Evolutionary conservation across 2,329 filamentous ascomycete genomes (phyloP).

Genomic region (Fusarium duplospermum): DNA sequence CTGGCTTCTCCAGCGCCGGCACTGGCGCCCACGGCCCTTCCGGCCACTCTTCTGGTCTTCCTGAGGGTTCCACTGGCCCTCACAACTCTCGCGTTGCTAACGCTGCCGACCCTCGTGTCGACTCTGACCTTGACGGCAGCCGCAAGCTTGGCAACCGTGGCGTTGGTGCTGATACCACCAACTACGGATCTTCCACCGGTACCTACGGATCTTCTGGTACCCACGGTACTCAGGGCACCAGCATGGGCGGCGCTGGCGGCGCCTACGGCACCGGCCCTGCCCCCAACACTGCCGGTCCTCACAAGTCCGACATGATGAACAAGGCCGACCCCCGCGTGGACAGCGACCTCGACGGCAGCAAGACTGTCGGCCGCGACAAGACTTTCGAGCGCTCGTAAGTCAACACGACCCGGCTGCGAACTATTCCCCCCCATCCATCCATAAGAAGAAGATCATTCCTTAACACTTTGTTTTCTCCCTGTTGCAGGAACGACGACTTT

Average conservation of each 20-base stretch:
- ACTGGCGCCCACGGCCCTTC: slow-evolving; percentile 21
- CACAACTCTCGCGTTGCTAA: slow-evolving; percentile 60
- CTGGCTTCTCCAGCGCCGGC: slow-evolving; percentile 16
- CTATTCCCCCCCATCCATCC: neutral
- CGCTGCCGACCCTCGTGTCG: slow-evolving; percentile 64
- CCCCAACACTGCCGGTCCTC: slow-evolving; percentile 56
- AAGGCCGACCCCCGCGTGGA: slow-evolving; percentile 66
- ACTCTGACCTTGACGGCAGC: slow-evolving; percentile 61
- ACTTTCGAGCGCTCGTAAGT: slow-evolving; percentile 55
- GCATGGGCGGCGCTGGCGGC: slow-evolving; percentile 23
- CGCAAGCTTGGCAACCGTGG: slow-evolving; percentile 41
- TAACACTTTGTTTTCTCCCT: slow-evolving; percentile 20
- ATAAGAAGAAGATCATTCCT: slow-evolving; percentile 9
- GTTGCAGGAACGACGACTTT: slow-evolving; percentile 27
- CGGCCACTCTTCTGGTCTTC: slow-evolving; percentile 22
- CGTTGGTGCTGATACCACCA: slow-evolving; percentile 3
- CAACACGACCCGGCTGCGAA: slow-evolving; percentile 6
- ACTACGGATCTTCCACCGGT: neutral
- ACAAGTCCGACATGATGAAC: slow-evolving; percentile 60
- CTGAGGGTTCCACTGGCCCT: slow-evolving; percentile 52
- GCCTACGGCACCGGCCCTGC: slow-evolving; percentile 51
- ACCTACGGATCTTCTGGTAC: neutral
- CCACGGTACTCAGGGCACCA: slow-evolving; percentile 29
- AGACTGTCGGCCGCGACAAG: slow-evolving; percentile 64
- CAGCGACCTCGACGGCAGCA: slow-evolving; percentile 59